Evolutionary conservation across 768 basidiomycete genomes (phyloP), one percentile per base, ranked within the genome.

Genomic region (Leccinum truebloodii): DNA sequence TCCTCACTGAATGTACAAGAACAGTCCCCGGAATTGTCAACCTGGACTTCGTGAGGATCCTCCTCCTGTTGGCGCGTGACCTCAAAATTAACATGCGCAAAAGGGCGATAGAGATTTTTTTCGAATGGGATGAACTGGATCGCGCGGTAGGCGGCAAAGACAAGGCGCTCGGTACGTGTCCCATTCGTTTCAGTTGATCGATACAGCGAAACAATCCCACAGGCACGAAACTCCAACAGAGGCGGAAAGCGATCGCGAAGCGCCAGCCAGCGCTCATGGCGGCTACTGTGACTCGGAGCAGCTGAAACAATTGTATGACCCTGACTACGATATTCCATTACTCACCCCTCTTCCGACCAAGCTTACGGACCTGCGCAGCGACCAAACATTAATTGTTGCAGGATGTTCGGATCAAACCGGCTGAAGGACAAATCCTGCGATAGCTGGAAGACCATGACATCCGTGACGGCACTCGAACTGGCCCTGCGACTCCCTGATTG

Each of bases 61-160:
- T 39, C 3, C 52, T 63, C 6, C 49, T 63, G 10, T 9, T 54
- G 61, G 56, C 52, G 4, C 53, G 64, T 0, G 65, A 72, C 35
- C 59, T 71, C 4, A 73, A 71, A 48, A 72, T 69, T 8, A 67
- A 68, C 54, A 67, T 73, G 6, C 54, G 67, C 0, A 69, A 68
- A 35, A 52, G 61, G 3, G 67, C 71, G 0, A 69, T 72, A 26
- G 65, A 59, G 0, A 65, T 60, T 20, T 71, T 73, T 46, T 66
- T 64, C 9, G 69, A 73, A 46, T 71, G 70, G 66, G 70, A 71
- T 14, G 67, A 62, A 10, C 52, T 73, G 0, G 67, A 73, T 24
- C 62, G 54, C 6, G 72, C 70, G 0, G 65, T 68, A 1, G 65
- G 66, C 0, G 69, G 72, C 0, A 32, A 54, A 12, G 49, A 67